phyloP scores from a whole-genome alignment of 768 basidiomycete species.

The Rhizopogon vesiculosus region DNA sequence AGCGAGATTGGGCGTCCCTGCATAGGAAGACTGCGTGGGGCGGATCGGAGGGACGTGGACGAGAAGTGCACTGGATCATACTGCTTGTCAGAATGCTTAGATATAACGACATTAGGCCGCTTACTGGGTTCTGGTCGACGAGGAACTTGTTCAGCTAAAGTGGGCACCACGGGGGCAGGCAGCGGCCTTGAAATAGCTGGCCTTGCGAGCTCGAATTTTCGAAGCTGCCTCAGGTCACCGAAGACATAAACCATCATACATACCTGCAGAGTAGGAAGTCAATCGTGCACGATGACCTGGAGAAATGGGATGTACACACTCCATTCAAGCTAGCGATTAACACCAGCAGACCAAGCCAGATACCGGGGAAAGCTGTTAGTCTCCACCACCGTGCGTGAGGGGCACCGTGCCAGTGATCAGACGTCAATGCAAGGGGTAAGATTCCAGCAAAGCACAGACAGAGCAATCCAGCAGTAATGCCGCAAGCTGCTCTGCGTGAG shows the following conservation, averaged over 20 bases:
- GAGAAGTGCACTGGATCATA: conserved; percentile 5
- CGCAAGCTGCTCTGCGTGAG: conserved; percentile 63
- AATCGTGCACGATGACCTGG: neutral
- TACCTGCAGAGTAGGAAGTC: conserved; percentile 22
- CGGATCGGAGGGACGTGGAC: conserved; percentile 8
- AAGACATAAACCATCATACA: conserved; percentile 78
- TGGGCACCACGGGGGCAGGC: neutral
- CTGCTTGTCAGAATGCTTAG: neutral
- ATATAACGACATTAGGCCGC: neutral
- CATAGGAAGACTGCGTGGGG: conserved; percentile 1
- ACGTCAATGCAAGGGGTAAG: conserved; percentile 48
- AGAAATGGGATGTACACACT: conserved; percentile 29
- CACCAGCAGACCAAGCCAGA: conserved; percentile 66
- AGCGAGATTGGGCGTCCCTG: conserved; percentile 7
- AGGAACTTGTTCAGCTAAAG: conserved; percentile 12
- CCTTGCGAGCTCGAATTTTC: conserved; percentile 71
- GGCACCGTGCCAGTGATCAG: conserved; percentile 29
- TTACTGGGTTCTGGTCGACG: neutral
- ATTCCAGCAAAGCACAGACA: conserved; percentile 43
- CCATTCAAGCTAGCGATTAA: conserved; percentile 63
- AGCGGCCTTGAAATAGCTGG: conserved; percentile 54
- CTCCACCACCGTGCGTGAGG: conserved; percentile 47
- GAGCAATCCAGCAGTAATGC: conserved; percentile 57
- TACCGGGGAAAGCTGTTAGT: conserved; percentile 55
- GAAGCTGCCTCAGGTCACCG: conserved; percentile 73